Evolutionary conservation across 2,329 filamentous ascomycete species (phyloP).

Genomic region (Chrysoporthe cubensis): DNA sequence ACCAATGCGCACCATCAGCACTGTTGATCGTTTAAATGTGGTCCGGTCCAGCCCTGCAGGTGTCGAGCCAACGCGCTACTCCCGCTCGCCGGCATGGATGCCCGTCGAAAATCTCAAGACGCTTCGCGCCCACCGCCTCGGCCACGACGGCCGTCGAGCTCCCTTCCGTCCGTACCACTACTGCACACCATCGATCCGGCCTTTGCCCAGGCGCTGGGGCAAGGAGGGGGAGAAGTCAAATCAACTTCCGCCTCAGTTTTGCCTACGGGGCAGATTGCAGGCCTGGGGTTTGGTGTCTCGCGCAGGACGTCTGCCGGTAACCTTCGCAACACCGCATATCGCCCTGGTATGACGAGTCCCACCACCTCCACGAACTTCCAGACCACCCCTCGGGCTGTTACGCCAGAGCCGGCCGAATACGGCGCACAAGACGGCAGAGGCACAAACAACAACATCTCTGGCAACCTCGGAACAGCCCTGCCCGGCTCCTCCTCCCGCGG

Average conservation of each 20-base stretch:
- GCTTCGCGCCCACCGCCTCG: constrained; percentile 27
- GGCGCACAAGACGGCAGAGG: constrained; percentile 33
- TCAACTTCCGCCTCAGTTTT: constrained; percentile 19
- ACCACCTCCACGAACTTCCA: constrained; percentile 13
- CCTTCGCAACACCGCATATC: constrained; percentile 35
- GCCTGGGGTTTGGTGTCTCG: constrained; percentile 13
- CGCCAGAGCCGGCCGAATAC: constrained; percentile 59
- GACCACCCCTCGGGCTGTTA: constrained; percentile 62
- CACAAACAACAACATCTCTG: constrained; percentile 27
- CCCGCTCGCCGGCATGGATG: constrained; percentile 29
- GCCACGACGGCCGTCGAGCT: constrained; percentile 28
- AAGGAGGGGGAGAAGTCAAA: constrained; percentile 12
- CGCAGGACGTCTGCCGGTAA: constrained; percentile 35
- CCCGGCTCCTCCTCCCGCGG: constrained; percentile 33
- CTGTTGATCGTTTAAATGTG: constrained; percentile 21
- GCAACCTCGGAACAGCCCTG: constrained; percentile 20
- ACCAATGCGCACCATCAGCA: constrained; percentile 27
- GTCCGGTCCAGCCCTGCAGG: constrained; percentile 23
- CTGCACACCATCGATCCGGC: constrained; percentile 25
- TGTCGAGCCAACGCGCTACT: constrained; percentile 13
- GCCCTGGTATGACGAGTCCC: constrained; percentile 30
- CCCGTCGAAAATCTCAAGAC: constrained; percentile 28
- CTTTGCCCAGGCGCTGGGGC: constrained; percentile 19
- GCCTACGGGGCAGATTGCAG: constrained; percentile 16
- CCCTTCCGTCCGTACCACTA: constrained; percentile 27